Conservation (phyloP, 352 stramenopile genomes). For the Blastocystis sp. region DNA sequence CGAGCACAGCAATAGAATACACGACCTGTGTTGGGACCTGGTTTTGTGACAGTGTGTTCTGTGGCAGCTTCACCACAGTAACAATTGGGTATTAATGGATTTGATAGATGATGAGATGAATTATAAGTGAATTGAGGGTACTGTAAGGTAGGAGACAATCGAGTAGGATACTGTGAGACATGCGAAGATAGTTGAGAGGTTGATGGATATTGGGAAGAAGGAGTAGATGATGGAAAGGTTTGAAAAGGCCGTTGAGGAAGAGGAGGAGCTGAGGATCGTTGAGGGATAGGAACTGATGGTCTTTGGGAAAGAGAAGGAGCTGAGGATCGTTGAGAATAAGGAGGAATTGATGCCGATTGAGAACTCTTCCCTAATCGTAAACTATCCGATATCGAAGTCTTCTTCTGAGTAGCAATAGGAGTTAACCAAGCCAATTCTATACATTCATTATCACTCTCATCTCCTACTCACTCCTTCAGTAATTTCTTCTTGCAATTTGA, state of each 20-base stretch:
- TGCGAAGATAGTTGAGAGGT: too few relatives aligned
- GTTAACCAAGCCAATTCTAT: conserved; percentile 48
- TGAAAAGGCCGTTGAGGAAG: background rate
- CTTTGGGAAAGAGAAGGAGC: background rate
- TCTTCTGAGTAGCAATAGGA: background rate
- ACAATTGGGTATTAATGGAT: background rate
- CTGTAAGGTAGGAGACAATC: too few relatives aligned
- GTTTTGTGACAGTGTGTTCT: conserved; percentile 4
- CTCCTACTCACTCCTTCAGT: background rate
- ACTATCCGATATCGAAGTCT: background rate
- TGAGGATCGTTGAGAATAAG: background rate
- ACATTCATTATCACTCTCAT: background rate
- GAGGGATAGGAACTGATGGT: background rate
- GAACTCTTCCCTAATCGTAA: background rate
- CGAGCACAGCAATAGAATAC: conserved; percentile 64
- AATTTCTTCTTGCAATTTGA: background rate
- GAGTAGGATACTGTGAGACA: too few relatives aligned
- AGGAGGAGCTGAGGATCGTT: background rate
- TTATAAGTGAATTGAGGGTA: too few relatives aligned
- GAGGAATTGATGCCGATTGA: too few relatives aligned
- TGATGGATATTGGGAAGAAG: background rate
- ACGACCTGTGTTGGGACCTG: conserved; percentile 44
- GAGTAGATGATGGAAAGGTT: background rate
- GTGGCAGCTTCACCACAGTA: background rate
- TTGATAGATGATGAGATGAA: too few relatives aligned